Conservation (phyloP, 73 alveolate genomes). For the Paramecium biaurelia region DNA sequence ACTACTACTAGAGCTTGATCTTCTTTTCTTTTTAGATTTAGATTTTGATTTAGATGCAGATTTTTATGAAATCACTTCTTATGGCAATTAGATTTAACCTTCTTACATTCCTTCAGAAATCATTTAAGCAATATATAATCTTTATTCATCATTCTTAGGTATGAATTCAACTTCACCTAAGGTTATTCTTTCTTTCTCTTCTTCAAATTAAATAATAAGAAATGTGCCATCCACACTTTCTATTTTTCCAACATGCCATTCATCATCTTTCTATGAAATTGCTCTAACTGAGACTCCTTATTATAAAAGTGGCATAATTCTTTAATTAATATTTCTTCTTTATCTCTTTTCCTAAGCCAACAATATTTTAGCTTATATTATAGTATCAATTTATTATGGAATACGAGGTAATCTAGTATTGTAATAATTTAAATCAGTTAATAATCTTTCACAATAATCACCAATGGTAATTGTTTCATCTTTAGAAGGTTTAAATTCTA, state of each 20-base stretch:
- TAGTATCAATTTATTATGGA: conserved; percentile 66
- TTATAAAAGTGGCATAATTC: background rate
- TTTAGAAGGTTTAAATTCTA: conserved; percentile 68
- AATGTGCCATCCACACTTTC: conserved; percentile 49
- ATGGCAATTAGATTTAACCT: background rate
- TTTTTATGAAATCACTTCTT: background rate
- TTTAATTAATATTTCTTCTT: conserved; percentile 13
- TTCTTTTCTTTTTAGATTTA: background rate
- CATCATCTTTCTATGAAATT: conserved; percentile 47
- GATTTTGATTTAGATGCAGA: conserved; percentile 5
- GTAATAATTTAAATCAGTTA: conserved; percentile 76
- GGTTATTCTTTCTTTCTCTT: conserved; percentile 21
- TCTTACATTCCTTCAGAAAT: conserved; percentile 27
- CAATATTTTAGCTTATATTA: conserved; percentile 45
- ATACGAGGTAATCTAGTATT: conserved; percentile 83
- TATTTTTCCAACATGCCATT: conserved; percentile 61
- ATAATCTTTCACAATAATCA: conserved; percentile 76
- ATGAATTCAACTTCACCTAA: conserved; percentile 60
- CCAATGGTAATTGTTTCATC: conserved; percentile 72
- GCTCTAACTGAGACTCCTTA: conserved; percentile 46
- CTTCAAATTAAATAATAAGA: conserved; percentile 40
- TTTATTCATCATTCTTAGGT: conserved; percentile 19
- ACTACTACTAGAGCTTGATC: conserved; percentile 4
- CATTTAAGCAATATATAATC: background rate
- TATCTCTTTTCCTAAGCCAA: conserved; percentile 48